Evolutionary conservation across 2,329 filamentous ascomycete species (phyloP).

Genomic region (Diaporthe aspalathi): DNA sequence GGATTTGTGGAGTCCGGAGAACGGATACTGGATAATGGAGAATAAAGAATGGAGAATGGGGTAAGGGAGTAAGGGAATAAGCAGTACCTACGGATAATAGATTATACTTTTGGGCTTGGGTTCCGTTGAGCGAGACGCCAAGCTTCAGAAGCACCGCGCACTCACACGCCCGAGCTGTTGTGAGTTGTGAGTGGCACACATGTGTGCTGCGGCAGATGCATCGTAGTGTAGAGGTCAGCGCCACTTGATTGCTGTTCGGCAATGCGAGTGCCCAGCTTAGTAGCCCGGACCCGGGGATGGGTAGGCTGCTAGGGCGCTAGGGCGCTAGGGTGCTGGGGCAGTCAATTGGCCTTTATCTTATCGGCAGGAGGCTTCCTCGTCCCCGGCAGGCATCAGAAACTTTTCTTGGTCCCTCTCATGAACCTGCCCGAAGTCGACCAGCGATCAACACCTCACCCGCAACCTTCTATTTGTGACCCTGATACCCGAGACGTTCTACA

Average conservation of each 20-base stretch:
- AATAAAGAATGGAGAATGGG: too few relatives aligned
- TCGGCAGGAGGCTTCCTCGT: conserved; percentile 3
- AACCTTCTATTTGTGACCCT: conserved; percentile 26
- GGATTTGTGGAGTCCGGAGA: conserved; percentile 2
- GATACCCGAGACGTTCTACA: conserved; percentile 4
- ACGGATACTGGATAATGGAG: not conserved
- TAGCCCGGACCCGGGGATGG: not conserved
- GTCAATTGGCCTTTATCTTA: conserved; percentile 35
- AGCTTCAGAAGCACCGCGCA: not conserved
- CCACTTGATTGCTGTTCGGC: too few relatives aligned
- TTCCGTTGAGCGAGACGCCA: conserved; percentile 8
- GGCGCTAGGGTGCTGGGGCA: too few relatives aligned
- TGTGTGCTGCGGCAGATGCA: too few relatives aligned
- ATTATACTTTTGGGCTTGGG: not conserved
- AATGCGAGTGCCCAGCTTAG: too few relatives aligned
- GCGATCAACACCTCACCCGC: conserved; percentile 4
- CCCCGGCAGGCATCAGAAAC: conserved; percentile 35
- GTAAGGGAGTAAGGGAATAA: not conserved
- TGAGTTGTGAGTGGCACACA: not conserved
- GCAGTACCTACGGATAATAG: not conserved
- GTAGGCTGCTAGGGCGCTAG: too few relatives aligned
- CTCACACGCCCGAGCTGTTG: not conserved
- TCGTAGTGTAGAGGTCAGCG: conserved; percentile 21
- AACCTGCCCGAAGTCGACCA: conserved; percentile 15
- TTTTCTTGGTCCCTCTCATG: conserved; percentile 9